These are phyloP conservation scores for Globisporangium polare DNA, from an alignment of 352 stramenopile genomes.

Conservation along the genomic window DNA sequence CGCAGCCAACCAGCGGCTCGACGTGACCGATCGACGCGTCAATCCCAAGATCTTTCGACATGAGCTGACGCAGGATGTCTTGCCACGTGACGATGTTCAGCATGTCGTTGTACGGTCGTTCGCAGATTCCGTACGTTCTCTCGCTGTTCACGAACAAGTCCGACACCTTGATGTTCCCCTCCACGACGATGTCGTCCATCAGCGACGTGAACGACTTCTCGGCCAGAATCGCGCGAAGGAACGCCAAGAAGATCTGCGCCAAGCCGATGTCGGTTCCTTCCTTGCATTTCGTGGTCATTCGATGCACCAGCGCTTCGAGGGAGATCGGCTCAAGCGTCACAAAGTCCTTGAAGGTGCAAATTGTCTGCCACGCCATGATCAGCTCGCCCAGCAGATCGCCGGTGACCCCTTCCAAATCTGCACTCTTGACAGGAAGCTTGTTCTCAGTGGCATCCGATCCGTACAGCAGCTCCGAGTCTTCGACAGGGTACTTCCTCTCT, in stretches of 20 bases:
- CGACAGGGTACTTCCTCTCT: conserved; percentile 63
- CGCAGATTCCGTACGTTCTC: conserved; percentile 71
- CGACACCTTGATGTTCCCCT: conserved; percentile 78
- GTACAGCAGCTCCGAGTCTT: conserved; percentile 60
- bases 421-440: conserved; percentile 31
- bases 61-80: conserved; percentile 77
- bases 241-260: conserved; percentile 67
- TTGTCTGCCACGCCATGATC: conserved; percentile 78
- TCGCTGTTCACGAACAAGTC: conserved; percentile 73
- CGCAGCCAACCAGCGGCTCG: conserved; percentile 70
- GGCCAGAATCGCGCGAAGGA: conserved; percentile 62
- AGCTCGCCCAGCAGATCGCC: conserved; percentile 65
- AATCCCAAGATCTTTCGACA: conserved; percentile 77
- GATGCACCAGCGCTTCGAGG: conserved; percentile 53
- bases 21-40: conserved; percentile 69
- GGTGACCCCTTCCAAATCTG: conserved; percentile 45
- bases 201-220: conserved; percentile 79
- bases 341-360: conserved; percentile 73
- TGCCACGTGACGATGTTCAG: conserved; percentile 81
- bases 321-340: conserved; percentile 55
- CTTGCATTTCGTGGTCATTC: conserved; percentile 41
- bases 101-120: conserved; percentile 63
- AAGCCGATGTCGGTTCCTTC: conserved; percentile 44
- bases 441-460: conserved; percentile 28
- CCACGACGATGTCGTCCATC: conserved; percentile 72